Base-by-base conservation (phyloP, 2,329 filamentous ascomycete genomes). In the Nemania diffusa region DNA sequence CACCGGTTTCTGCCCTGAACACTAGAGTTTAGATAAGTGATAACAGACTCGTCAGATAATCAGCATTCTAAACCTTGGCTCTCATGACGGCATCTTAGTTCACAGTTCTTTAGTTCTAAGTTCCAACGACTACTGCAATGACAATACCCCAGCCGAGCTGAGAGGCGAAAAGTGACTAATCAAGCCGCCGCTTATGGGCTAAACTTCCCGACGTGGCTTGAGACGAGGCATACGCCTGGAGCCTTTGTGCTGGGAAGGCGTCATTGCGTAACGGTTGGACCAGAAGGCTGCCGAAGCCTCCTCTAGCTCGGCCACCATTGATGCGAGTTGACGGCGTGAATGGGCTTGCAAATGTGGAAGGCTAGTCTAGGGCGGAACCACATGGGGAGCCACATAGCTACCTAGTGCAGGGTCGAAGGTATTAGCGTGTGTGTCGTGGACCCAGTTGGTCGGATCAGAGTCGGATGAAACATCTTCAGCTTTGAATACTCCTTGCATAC, bases 381-480 rank as follows among this genome's bases (percentile, higher is more conserved):
- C 51, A 65, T 32, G 55, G 48, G 27, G 59, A 53, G 42, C 17
- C 48, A 22, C 46, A 5, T 57, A 58, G 29, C 44, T 15, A 51
- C 48, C 9, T 29, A 26, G 48, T 27, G 22, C 20, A 46, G n/a
- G 17, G 37, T 40, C 37, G 37, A 5, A 24, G 22, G 46, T 27
- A 40, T 7, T 51, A 59, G 61, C 26, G 24, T 20, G 42, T 27
- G 27, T 34, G 24, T 50, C 40, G 34, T 48, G 40, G 64, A 64
- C 64, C 57, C 57, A 27, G 57, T 40, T 51, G 3, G 32, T 52
- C 46, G 61, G n/a, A n/a, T n/a, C n/a, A n/a, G n/a, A n/a, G 44
- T 26, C 44, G 44, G 56, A 51, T 61, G 67, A 64, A 62, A 67
- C 60, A 62, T 48, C 51, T 48, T 67, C 67, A 67, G 67, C 67